A percentile compares a stretch with the other conserved stretches of the same genome.
phyloP scores from a whole-genome alignment of 2,329 filamentous ascomycete genomes.

The Fusarium continuum region DNA sequence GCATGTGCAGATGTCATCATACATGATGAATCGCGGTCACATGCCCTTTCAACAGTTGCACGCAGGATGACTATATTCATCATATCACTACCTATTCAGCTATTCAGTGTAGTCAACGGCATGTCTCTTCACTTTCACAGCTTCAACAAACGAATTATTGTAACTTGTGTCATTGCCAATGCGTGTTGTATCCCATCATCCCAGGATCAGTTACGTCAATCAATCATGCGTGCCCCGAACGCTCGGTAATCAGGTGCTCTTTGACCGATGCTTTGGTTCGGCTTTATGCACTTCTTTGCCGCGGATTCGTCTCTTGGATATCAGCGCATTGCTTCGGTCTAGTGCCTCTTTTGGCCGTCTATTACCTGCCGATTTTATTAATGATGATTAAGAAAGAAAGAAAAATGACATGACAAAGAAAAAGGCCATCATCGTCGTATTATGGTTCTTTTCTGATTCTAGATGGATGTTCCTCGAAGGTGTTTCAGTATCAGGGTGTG shows the following conservation, averaged over 20 bases:
- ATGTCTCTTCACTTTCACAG: too few relatives aligned
- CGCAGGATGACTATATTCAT: background rate
- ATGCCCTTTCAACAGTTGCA: background rate
- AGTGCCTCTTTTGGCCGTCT: slow-evolving; percentile 4
- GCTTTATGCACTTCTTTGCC: slow-evolving; percentile 31
- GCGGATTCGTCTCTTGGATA: slow-evolving; percentile 31
- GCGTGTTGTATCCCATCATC: background rate
- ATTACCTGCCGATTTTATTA: too few relatives aligned
- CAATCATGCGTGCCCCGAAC: slow-evolving; percentile 18
- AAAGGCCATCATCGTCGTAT: too few relatives aligned
- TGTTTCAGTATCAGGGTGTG: too few relatives aligned
- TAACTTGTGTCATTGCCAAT: background rate
- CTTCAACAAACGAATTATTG: background rate
- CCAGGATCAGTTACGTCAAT: slow-evolving; percentile 35
- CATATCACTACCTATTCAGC: background rate
- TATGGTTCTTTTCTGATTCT: too few relatives aligned
- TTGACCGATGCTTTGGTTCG: slow-evolving; percentile 38
- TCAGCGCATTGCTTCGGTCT: slow-evolving; percentile 41
- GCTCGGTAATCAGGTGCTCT: slow-evolving; percentile 29
- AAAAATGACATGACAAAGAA: too few relatives aligned
- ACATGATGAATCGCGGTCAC: background rate
- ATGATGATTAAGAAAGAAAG: too few relatives aligned
- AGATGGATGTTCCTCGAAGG: too few relatives aligned
- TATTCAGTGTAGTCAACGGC: background rate
- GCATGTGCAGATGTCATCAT: slow-evolving; percentile 34